phyloP scores from a whole-genome alignment of 2,329 filamentous ascomycete species.

The Grosmannia clavigera region DNA sequence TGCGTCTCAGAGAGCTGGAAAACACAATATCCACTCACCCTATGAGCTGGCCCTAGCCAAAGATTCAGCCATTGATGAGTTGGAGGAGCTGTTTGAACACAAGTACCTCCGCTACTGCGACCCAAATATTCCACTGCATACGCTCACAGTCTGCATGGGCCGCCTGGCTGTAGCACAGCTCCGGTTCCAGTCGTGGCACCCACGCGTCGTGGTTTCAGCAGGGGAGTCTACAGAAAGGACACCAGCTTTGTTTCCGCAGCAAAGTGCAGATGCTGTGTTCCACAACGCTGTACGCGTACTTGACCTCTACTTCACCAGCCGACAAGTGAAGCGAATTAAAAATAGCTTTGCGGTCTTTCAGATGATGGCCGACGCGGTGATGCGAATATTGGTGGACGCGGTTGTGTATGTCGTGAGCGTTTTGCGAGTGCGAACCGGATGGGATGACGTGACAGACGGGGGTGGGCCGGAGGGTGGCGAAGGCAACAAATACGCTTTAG shows the following conservation, averaged over 20 bases:
- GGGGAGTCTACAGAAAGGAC: not conserved
- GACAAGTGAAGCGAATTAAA: conserved; percentile 8
- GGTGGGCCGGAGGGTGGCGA: not conserved
- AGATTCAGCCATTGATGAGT: conserved; percentile 16
- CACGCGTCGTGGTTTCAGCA: conserved; percentile 7
- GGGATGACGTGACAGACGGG: not conserved
- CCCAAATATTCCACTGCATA: conserved; percentile 18
- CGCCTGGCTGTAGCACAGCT: conserved; percentile 17
- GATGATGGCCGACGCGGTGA: conserved; percentile 17
- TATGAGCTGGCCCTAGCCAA: conserved; percentile 5
- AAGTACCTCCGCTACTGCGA: conserved; percentile 16
- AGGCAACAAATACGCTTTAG: conserved; percentile 9
- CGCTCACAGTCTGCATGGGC: conserved; percentile 13
- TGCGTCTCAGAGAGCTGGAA: not conserved
- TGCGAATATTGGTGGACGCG: conserved; percentile 18
- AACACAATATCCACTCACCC: not conserved
- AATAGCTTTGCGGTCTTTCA: conserved; percentile 18
- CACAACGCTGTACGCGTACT: conserved; percentile 14
- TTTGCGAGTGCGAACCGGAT: conserved; percentile 11
- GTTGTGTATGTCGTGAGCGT: conserved; percentile 21
- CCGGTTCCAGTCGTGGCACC: conserved; percentile 19
- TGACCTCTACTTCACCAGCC: conserved; percentile 12
- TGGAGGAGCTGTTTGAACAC: conserved; percentile 15
- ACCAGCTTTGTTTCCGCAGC: conserved; percentile 8
- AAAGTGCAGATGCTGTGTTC: conserved; percentile 17